These are phyloP conservation scores for Azolla pinnata DNA, from an alignment of 75 land plant species.

Conservation along the genomic window DNA sequence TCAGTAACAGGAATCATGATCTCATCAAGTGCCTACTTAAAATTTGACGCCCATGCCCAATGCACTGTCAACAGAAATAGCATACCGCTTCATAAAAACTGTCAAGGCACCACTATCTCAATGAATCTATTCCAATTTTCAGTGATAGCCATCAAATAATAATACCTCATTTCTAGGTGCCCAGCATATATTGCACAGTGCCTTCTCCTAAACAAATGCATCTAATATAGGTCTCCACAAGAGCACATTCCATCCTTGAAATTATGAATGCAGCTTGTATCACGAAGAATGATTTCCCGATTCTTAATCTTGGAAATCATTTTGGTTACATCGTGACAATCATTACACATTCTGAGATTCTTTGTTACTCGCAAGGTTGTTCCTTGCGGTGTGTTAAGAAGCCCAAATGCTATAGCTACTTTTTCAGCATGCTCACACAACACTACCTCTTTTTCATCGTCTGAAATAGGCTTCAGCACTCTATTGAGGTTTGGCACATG, in stretches of 20 bases:
- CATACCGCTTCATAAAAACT: too few species aligned
- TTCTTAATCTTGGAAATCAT: slow-evolving; percentile 12
- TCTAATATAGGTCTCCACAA: slow-evolving; percentile 2
- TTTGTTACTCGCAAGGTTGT: slow-evolving; percentile 9
- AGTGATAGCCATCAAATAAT: too few species aligned
- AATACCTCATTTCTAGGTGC: too few species aligned
- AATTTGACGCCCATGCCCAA: too few species aligned
- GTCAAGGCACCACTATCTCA: too few species aligned
- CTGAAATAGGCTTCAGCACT: slow-evolving; percentile 2
- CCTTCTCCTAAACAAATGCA: too few species aligned
- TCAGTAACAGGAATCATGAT: too few species aligned
- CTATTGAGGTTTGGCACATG: slow-evolving; percentile 3
- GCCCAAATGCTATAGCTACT: slow-evolving; percentile 21
- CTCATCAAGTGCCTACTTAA: too few species aligned
- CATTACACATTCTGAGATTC: slow-evolving; percentile 12
- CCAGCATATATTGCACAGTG: too few species aligned
- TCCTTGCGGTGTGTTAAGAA: slow-evolving; percentile 12
- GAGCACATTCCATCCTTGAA: slow-evolving; percentile 17
- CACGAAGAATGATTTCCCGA: slow-evolving; percentile 17
- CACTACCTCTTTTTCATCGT: slow-evolving; percentile 7
- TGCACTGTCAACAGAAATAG: too few species aligned
- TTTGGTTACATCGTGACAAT: slow-evolving; percentile 19
- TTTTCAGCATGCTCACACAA: slow-evolving; percentile 20
- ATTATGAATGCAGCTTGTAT: slow-evolving; percentile 16
- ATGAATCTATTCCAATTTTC: too few species aligned